A percentile compares a stretch with the other conserved stretches of the same genome.
phyloP scores from a whole-genome alignment of 352 stramenopile species.

The Globisporangium acanthophoron region DNA sequence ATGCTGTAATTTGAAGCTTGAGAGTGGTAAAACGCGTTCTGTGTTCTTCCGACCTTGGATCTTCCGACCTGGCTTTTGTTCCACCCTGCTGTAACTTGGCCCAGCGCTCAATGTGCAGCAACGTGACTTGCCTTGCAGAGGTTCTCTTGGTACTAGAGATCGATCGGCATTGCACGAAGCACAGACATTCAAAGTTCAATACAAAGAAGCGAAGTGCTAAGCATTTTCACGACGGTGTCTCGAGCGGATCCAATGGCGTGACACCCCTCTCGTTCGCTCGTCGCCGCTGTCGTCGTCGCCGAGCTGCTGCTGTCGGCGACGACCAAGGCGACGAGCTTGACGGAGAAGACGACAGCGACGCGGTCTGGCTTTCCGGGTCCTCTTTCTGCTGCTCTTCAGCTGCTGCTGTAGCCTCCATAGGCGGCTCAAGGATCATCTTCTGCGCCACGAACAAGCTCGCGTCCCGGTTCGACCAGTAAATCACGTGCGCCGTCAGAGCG shows the following conservation, averaged over 20 bases:
- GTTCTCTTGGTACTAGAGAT: too few species aligned
- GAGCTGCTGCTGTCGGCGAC: neutral
- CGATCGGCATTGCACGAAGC: neutral
- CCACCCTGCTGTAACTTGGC: too few species aligned
- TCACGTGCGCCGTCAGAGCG: slow-evolving; percentile 88
- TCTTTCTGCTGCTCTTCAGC: neutral
- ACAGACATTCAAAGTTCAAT: neutral
- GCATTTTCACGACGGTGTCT: neutral
- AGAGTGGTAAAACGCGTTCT: too few species aligned
- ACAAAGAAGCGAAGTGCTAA: neutral
- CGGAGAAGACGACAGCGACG: slow-evolving; percentile 13
- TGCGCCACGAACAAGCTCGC: slow-evolving; percentile 89
- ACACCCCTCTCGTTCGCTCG: neutral
- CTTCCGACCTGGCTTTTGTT: too few species aligned
- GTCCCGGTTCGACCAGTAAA: slow-evolving; percentile 91
- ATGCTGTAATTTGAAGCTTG: too few species aligned
- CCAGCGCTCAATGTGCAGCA: too few species aligned
- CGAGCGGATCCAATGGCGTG: neutral
- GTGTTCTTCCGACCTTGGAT: too few species aligned
- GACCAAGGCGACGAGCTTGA: slow-evolving; percentile 2
- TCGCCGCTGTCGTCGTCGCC: slow-evolving; percentile 9
- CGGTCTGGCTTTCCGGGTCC: slow-evolving; percentile 9
- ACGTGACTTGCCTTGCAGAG: too few species aligned
- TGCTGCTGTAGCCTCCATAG: slow-evolving; percentile 12
- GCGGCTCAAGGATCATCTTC: slow-evolving; percentile 76